Base-by-base conservation (phyloP, 352 stramenopile species). In the Globisporangium nodosum region DNA sequence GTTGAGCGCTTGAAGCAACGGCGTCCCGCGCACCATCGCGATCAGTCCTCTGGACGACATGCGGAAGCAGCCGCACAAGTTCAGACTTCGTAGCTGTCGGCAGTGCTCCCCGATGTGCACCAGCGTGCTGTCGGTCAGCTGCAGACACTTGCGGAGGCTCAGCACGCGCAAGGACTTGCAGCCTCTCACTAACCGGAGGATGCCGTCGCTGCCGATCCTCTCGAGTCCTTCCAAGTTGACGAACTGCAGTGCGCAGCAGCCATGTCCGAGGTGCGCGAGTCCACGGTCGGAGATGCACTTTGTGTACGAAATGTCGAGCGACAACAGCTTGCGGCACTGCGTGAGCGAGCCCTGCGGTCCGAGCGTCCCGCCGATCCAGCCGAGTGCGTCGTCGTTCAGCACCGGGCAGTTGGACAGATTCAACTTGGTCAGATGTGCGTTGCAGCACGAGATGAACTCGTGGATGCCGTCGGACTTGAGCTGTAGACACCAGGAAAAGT, bases 391-490 rank as follows among this genome's bases (percentile, higher is more conserved):
- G 56, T 93, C 83, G 49, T 81, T 89, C 48, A 93, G 60, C 30
- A 70, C 66, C 7, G 65, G 53, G 45, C 83, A 91, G 43, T 71
- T 63, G 5, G 78, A 87, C 0, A 90, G 67, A 61, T 87, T 85
- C 20, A 89, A 58, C 24, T 66, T 70, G 5, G 72, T 82, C 39
- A 93, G 57, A 8, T 70, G 75, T 5, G 58, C 54, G 20, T 70
- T 88, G 58, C 81, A 88, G 56, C 83, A 91, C 1, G 74, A 82
- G n/a, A 91, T 78, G 49, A 93, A 87, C 49, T 77, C 78, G 21
- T 74, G 81, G 21, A 91, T 56, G 21, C 68, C 64, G 47, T 90
- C 80, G 49, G 69, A 78, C 21, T 73, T 68, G 27, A 93, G 69
- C 43, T 68, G 64, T 16, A 67, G 67, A 42, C 78, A 92, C 27